Evolutionary conservation across 2,329 filamentous ascomycete genomes (phyloP), one percentile per base, ranked within the genome.

Genomic region (Onygena corvina): DNA sequence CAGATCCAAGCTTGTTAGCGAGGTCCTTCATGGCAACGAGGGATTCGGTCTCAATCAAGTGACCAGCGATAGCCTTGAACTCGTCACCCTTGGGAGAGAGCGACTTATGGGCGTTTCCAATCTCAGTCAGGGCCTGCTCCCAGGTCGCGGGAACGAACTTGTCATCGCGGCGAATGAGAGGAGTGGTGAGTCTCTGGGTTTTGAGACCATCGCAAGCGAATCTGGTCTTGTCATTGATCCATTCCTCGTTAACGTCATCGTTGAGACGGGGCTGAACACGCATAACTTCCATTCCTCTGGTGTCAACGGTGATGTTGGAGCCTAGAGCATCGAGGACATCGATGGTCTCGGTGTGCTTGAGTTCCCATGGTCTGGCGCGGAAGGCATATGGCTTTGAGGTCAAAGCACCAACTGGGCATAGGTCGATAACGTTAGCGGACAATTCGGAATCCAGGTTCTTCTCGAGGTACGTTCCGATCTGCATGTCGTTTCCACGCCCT

Each of bases 351-450:
- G 87, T 86, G 72, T 94, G 87, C 74, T 93, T 90, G 59, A 98
- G 73, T 67, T 98, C 92, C 92, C 92, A 98, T 2, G 92, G 92
- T 59, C 92, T 81, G 50, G 90, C 89, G 59, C 88, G 84, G 80
- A 96, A 98, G 35, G 92, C 92, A 63, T 96, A 96, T 46, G 92
- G 92, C 74, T 96, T 98, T 5, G 90, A 94, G 30, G 88, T 93
- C 52, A 98, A 79, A 50, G 92, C 92, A 68, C 92, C 92, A 52
- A 98, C 92, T 52, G 92, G 92, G 76, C 92, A 98, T 48, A 98
- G 81, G 66, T 98, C 92, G 67, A 96, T 95, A 58, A 98, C 85
- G 68, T 98, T 98, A 61, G 84, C 92, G 49, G 92, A 98, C 63
- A 98, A 73, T 69, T 98, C 92, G 4, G 89, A 86, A 69, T 95